phyloP scores from a whole-genome alignment of 2,329 filamentous ascomycete genomes.

The Pseudonectria foliicola region DNA sequence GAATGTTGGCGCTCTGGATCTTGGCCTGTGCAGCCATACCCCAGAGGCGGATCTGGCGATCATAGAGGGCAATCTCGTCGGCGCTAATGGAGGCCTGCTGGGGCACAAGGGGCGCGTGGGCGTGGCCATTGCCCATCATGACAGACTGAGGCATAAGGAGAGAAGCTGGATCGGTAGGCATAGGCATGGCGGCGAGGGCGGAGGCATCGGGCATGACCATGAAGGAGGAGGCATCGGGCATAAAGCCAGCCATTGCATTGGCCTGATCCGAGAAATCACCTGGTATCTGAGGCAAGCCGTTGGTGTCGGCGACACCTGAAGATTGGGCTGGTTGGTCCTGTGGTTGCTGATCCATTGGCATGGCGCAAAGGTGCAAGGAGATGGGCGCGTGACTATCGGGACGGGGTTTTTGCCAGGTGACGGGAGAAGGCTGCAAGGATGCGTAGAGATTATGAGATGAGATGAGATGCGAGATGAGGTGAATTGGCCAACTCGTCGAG shows the following conservation, averaged over 20 bases:
- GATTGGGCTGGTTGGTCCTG: too few relatives aligned
- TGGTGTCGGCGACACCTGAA: conserved; percentile 6
- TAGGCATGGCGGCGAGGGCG: conserved; percentile 15
- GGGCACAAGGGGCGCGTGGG: background rate
- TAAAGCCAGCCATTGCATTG: conserved; percentile 17
- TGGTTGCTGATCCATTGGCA: too few relatives aligned
- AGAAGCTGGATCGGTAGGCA: background rate
- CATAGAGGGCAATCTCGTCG: conserved; percentile 97
- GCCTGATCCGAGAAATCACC: conserved; percentile 14
- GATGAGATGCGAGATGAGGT: too few relatives aligned
- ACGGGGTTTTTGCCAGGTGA: too few relatives aligned
- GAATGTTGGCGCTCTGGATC: conserved; percentile 81
- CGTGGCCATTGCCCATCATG: conserved; percentile 6
- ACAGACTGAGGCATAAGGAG: background rate
- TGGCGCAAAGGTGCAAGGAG: too few relatives aligned
- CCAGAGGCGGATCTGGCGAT: conserved; percentile 96
- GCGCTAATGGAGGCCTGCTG: background rate
- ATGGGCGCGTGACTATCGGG: too few relatives aligned
- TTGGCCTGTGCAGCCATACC: conserved; percentile 91
- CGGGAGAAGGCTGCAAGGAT: too few relatives aligned
- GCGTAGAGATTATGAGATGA: too few relatives aligned
- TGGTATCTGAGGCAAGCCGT: conserved; percentile 14
- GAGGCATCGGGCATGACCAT: conserved; percentile 20
- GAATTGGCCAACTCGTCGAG: too few relatives aligned
- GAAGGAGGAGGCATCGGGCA: conserved; percentile 18